These are phyloP conservation scores for Paratinospora sagittata DNA, from an alignment of 164 flowering plant genomes.

Conservation along the genomic window DNA sequence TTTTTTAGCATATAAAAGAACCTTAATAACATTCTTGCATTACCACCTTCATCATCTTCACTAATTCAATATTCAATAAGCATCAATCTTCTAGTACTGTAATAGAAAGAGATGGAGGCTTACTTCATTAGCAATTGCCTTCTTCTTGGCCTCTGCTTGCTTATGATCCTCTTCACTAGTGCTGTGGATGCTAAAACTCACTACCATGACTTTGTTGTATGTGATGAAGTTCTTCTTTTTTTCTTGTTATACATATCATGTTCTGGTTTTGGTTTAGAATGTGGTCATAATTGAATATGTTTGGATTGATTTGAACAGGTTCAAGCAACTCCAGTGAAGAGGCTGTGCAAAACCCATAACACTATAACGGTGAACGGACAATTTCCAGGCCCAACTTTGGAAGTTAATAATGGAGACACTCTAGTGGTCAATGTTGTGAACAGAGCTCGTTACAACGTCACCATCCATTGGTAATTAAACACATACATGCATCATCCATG, in stretches of 20 bases:
- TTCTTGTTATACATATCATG: background rate
- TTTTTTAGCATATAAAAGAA: slow-evolving; percentile 16
- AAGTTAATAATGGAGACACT: slow-evolving; percentile 72
- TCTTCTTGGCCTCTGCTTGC: slow-evolving; percentile 2
- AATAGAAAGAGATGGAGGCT: slow-evolving; percentile 11
- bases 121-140: slow-evolving; percentile 8
- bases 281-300: background rate
- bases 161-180: slow-evolving; percentile 2
- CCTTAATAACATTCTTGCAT: slow-evolving; percentile 12
- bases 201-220: slow-evolving; percentile 54
- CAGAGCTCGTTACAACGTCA: slow-evolving; percentile 59
- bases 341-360: slow-evolving; percentile 83
- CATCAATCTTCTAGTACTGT: background rate
- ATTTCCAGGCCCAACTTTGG: slow-evolving; percentile 81
- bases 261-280: background rate
- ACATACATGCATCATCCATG: slow-evolving; percentile 3
- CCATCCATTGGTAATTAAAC: slow-evolving; percentile 73
- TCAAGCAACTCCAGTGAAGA: slow-evolving; percentile 86
- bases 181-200: slow-evolving; percentile 26
- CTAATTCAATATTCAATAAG: slow-evolving; percentile 6
- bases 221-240: slow-evolving; percentile 6
- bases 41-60: slow-evolving; percentile 5
- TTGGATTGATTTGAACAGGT: slow-evolving; percentile 33
- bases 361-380: slow-evolving; percentile 82
- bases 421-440: slow-evolving; percentile 61